Percentiles rank a stretch among this genome's conserved stretches.
Evolutionary conservation across 2,329 filamentous ascomycete species (phyloP).

Genomic region (Drechslerella dactyloides): DNA sequence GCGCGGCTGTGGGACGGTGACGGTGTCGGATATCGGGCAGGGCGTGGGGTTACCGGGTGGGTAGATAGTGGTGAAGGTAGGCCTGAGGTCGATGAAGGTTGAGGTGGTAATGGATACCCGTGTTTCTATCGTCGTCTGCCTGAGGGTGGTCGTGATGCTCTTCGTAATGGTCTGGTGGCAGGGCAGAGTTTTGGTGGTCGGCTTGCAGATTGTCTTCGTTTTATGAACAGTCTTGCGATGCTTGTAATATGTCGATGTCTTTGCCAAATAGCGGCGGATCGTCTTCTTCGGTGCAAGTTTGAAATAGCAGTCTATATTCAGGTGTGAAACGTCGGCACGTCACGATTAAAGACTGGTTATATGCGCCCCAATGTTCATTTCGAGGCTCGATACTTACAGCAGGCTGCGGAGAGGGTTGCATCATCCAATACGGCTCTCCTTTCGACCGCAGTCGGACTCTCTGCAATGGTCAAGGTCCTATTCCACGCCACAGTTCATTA

Average conservation of each 20-base stretch:
- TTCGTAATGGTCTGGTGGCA: background rate
- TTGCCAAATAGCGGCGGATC: background rate
- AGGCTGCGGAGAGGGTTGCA: too few relatives aligned
- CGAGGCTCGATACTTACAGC: too few relatives aligned
- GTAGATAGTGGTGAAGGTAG: conserved; percentile 67
- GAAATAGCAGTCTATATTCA: background rate
- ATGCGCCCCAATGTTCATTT: too few relatives aligned
- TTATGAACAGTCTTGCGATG: background rate
- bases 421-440: too few relatives aligned
- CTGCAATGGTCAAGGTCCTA: too few relatives aligned
- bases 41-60: conserved; percentile 59
- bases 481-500: too few relatives aligned
- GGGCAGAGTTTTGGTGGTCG: background rate
- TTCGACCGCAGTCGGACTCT: too few relatives aligned
- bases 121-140: conserved; percentile 63
- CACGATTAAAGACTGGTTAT: background rate
- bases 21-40: background rate
- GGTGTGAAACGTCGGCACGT: background rate
- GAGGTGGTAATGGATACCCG: conserved; percentile 62
- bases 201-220: background rate
- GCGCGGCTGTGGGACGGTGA: background rate
- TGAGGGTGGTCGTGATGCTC: background rate
- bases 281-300: background rate
- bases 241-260: background rate
- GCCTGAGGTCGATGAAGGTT: conserved; percentile 65